Evolutionary conservation across 768 basidiomycete species (phyloP).

Genomic region (Mycena polygramma): DNA sequence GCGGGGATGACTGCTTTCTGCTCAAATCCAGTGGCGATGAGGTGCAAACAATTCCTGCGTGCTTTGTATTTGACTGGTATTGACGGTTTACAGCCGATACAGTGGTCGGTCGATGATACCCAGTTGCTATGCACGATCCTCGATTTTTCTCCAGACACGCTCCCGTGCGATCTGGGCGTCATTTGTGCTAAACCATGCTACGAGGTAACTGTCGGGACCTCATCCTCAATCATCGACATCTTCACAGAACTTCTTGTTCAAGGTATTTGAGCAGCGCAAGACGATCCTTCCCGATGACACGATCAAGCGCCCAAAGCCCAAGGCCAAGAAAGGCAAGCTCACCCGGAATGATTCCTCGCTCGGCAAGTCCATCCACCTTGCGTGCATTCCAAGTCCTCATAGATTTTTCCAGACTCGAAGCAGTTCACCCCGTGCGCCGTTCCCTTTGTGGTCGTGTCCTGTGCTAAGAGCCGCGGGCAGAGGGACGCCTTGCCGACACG

Average conservation of each 20-base stretch:
- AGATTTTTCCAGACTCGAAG: background rate
- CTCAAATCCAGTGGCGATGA: slow-evolving; percentile 23
- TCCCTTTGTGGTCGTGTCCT: background rate
- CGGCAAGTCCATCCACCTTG: background rate
- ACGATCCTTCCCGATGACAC: slow-evolving; percentile 19
- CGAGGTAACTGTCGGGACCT: slow-evolving; percentile 56
- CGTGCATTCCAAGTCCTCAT: background rate
- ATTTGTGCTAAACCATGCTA: slow-evolving; percentile 71
- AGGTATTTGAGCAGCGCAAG: slow-evolving; percentile 27
- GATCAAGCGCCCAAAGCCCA: background rate
- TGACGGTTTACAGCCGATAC: slow-evolving; percentile 37
- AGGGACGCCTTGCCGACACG: slow-evolving; percentile 66
- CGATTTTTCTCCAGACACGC: slow-evolving; percentile 57
- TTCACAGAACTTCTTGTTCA: too few species aligned
- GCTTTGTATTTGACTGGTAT: slow-evolving; percentile 9
- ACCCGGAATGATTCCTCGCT: background rate
- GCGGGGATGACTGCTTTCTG: slow-evolving; percentile 52
- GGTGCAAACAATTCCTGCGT: background rate
- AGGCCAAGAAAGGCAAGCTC: background rate
- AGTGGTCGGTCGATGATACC: slow-evolving; percentile 56
- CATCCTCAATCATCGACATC: too few species aligned
- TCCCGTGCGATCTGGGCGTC: slow-evolving; percentile 67
- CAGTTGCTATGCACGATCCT: slow-evolving; percentile 56
- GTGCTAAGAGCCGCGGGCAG: slow-evolving; percentile 42
- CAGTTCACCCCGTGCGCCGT: slow-evolving; percentile 45